phyloP scores from a whole-genome alignment of 169 alveolate genomes.

The Plasmodium gallinaceum region DNA sequence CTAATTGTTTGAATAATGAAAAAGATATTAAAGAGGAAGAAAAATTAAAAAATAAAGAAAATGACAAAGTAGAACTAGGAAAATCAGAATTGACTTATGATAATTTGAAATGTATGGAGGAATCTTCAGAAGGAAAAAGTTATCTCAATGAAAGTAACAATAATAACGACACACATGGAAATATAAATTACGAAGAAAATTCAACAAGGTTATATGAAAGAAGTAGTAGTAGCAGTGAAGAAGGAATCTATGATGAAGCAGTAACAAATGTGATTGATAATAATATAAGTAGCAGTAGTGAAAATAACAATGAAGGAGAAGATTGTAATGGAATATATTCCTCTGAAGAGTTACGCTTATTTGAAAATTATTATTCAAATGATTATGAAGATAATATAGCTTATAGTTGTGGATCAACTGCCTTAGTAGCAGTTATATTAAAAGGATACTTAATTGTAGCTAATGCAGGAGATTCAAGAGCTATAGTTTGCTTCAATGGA shows the following conservation, averaged over 20 bases:
- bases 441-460: constrained; percentile 92
- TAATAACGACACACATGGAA: constrained; percentile 23
- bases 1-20: constrained; percentile 5
- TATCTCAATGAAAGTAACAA: background rate
- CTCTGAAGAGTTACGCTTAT: constrained; percentile 50
- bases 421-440: constrained; percentile 89
- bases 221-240: constrained; percentile 29
- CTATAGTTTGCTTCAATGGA: constrained; percentile 94
- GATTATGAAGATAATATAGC: constrained; percentile 82
- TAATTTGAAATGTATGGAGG: constrained; percentile 53
- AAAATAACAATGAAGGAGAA: constrained; percentile 31
- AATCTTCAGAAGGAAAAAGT: constrained; percentile 23
- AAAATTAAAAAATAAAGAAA: background rate
- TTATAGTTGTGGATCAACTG: constrained; percentile 92
- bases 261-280: constrained; percentile 67
- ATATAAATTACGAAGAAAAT: constrained; percentile 12
- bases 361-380: constrained; percentile 71
- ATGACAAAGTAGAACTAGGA: background rate
- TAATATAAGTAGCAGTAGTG: constrained; percentile 42
- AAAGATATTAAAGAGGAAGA: constrained; percentile 19
- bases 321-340: constrained; percentile 64
- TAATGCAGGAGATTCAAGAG: constrained; percentile 99
- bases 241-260: constrained; percentile 50
- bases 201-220: constrained; percentile 21
- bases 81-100: constrained; percentile 71